Conservation (phyloP, 306 rosid species). For the Vigna radiata region DNA sequence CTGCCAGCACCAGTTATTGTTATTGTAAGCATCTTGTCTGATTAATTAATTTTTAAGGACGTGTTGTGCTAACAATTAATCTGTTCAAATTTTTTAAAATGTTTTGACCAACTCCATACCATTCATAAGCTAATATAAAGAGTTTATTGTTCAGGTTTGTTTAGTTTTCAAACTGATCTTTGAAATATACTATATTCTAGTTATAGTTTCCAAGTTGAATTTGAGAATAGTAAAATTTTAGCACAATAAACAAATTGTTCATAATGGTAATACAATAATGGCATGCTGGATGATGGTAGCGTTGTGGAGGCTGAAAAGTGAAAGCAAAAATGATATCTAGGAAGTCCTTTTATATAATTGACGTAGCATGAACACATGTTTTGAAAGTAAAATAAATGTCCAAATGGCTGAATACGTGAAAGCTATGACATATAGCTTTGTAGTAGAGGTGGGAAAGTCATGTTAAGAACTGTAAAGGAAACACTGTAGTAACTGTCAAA, state of each 20-base stretch:
- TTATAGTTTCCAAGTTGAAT: slow-evolving; percentile 4
- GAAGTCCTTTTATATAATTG: not conserved
- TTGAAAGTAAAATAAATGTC: no score
- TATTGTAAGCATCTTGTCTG: slow-evolving; percentile 26
- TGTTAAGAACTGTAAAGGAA: no score
- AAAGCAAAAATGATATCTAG: not conserved
- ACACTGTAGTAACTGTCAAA: no score
- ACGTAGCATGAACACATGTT: no score
- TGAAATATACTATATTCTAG: not conserved
- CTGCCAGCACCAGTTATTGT: slow-evolving; percentile 13
- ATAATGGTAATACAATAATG: not conserved
- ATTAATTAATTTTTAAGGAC: slow-evolving; percentile 28
- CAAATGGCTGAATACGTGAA: no score
- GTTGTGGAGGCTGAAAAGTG: not conserved
- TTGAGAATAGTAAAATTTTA: not conserved
- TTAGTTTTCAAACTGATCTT: slow-evolving; percentile 10
- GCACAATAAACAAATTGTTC: slow-evolving; percentile 5
- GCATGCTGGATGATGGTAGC: slow-evolving; percentile 13
- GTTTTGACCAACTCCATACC: not conserved
- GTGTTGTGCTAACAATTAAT: not conserved
- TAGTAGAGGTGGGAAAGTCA: no score
- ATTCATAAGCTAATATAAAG: not conserved
- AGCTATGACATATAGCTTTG: no score
- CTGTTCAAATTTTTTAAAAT: not conserved
- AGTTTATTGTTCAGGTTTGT: not conserved